Percentiles rank a stretch among this genome's conserved stretches.
Conservation (phyloP, 805 yeast species). For the Candida jianshihensis region DNA sequence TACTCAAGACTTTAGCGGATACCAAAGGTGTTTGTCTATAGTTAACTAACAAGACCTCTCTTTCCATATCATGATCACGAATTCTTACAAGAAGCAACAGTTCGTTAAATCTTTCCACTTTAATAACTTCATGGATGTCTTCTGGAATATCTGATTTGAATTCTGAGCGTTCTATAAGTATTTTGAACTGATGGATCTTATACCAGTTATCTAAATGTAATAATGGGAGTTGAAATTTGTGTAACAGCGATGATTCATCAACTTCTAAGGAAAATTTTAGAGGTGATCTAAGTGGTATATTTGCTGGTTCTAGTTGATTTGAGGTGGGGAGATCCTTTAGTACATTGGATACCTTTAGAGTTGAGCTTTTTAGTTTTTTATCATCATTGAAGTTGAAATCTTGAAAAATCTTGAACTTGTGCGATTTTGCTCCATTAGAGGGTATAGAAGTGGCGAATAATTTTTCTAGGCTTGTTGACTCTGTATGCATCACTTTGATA, state of each 20-base stretch:
- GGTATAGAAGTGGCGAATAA: no score
- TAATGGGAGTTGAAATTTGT: conserved; percentile 13
- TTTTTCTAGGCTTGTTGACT: no score
- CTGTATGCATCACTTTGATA: no score
- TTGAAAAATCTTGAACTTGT: not conserved
- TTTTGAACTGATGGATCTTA: conserved; percentile 10
- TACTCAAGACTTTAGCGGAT: conserved; percentile 5
- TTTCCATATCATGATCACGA: not conserved
- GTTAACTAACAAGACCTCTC: conserved; percentile 10
- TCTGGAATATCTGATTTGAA: not conserved
- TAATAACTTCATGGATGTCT: conserved; percentile 2
- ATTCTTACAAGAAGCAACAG: conserved; percentile 7
- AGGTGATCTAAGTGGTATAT: not conserved
- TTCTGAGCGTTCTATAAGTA: conserved; percentile 1
- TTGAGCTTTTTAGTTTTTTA: not conserved
- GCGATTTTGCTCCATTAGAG: not conserved
- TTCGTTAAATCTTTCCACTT: conserved; percentile 9
- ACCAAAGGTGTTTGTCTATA: conserved; percentile 10
- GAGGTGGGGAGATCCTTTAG: not conserved
- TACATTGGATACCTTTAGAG: not conserved
- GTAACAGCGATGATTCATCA: conserved; percentile 3
- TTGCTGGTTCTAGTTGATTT: not conserved
- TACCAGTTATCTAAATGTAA: conserved; percentile 18
- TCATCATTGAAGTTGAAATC: not conserved
- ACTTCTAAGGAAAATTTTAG: not conserved